These are phyloP conservation scores for Globisporangium acanthophoron DNA, from an alignment of 352 stramenopile genomes.

Conservation along the genomic window DNA sequence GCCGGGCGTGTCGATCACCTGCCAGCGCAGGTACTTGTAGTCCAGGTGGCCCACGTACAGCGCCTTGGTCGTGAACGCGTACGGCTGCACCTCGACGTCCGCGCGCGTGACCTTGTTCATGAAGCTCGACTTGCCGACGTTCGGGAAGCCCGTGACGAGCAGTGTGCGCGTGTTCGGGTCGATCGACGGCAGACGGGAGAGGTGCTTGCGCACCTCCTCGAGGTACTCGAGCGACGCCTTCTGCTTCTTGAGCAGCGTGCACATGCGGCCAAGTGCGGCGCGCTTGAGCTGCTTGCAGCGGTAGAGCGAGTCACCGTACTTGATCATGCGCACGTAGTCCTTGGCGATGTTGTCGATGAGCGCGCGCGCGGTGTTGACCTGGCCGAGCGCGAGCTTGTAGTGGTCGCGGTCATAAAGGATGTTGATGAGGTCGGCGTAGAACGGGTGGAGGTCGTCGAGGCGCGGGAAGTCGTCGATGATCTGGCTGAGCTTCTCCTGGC, in stretches of 20 bases:
- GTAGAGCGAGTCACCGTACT: constrained; percentile 99
- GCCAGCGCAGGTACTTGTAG: constrained; percentile 99
- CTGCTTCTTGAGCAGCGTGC: constrained; percentile 98
- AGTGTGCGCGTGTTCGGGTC: constrained; percentile 99
- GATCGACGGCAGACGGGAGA: constrained; percentile 97
- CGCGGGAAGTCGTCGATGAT: constrained; percentile 99
- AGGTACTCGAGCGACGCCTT: constrained; percentile 98
- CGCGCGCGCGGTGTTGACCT: constrained; percentile 98
- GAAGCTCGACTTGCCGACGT: constrained; percentile 99
- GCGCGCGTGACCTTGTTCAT: constrained; percentile 99
- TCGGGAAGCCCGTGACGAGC: constrained; percentile 98
- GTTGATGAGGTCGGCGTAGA: constrained; percentile 99
- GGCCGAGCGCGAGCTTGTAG: constrained; percentile 99
- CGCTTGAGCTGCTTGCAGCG: constrained; percentile 99
- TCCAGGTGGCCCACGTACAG: constrained; percentile 99
- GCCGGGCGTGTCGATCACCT: constrained; percentile 99
- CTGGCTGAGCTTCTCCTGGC: constrained; percentile 94
- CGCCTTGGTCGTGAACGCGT: constrained; percentile 99
- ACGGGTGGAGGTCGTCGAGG: constrained; percentile 97
- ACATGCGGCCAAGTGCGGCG: constrained; percentile 98
- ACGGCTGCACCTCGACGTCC: constrained; percentile 99
- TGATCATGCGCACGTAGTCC: constrained; percentile 99
- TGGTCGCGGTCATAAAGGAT: constrained; percentile 99
- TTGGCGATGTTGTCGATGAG: constrained; percentile 97
- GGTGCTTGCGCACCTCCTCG: constrained; percentile 96